Evolutionary conservation across 345 rosid genomes (phyloP).

Genomic region (Lepidium didymum): DNA sequence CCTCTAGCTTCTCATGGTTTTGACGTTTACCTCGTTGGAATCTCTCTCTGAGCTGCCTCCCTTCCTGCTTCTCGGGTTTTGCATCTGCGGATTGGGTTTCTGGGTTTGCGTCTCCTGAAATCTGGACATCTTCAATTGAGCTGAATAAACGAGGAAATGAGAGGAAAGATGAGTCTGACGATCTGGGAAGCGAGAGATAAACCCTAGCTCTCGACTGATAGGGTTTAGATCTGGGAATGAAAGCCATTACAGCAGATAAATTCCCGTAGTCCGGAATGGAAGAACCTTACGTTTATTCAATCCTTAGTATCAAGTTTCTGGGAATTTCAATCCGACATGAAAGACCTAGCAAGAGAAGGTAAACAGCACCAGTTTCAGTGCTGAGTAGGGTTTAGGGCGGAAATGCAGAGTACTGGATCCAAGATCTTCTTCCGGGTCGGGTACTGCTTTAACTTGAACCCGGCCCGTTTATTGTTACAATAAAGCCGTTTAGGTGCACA

Average conservation of each 20-base stretch:
- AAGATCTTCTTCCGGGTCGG: slow-evolving; percentile 14
- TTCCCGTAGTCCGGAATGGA: not conserved
- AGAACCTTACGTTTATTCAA: not conserved
- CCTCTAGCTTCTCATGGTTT: slow-evolving; percentile 60
- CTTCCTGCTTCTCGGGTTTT: slow-evolving; percentile 10
- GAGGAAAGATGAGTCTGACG: slow-evolving; percentile 21
- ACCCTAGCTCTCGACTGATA: slow-evolving; percentile 31
- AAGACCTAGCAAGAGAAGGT: not conserved
- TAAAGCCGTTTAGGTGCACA: not conserved
- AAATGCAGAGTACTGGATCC: slow-evolving; percentile 9
- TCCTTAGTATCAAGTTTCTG: not conserved
- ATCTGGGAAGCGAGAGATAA: slow-evolving; percentile 28
- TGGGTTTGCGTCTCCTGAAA: not conserved
- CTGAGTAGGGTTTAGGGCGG: slow-evolving; percentile 23
- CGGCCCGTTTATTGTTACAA: not conserved
- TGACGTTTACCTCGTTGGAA: slow-evolving; percentile 34
- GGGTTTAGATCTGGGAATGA: slow-evolving; percentile 36
- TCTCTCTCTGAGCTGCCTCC: slow-evolving; percentile 20
- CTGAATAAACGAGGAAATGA: slow-evolving; percentile 34
- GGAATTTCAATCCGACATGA: not conserved
- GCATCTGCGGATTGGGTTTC: slow-evolving; percentile 7
- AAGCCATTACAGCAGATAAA: slow-evolving; percentile 34
- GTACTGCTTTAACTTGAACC: not conserved
- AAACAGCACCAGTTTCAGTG: not conserved
- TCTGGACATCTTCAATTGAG: slow-evolving; percentile 28